phyloP scores from a whole-genome alignment of 495 filamentous ascomycete species.

The Xylaria acuta region DNA sequence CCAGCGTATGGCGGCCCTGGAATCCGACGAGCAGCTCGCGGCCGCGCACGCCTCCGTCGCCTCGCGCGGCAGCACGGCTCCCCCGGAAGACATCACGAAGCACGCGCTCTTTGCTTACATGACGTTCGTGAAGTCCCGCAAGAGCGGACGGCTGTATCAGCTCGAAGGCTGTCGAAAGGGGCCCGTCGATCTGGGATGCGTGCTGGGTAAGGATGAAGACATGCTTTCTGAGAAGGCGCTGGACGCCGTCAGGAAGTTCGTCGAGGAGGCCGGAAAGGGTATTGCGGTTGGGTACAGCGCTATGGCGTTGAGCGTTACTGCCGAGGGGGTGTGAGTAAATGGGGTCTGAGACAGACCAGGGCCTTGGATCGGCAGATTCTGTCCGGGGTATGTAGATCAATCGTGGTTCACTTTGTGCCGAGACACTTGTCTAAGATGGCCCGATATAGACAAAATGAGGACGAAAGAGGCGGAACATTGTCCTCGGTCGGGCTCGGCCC shows the following conservation, averaged over 20 bases:
- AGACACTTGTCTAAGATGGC: neutral
- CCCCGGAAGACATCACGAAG: conserved; percentile 44
- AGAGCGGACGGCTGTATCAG: conserved; percentile 74
- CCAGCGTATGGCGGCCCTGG: conserved; percentile 69
- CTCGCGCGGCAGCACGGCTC: conserved; percentile 66
- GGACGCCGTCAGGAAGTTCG: conserved; percentile 15
- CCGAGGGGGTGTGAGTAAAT: neutral
- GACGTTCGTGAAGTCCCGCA: conserved; percentile 66
- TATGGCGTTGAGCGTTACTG: conserved; percentile 17
- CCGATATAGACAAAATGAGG: neutral
- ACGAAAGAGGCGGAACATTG: neutral
- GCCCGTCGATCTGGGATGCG: conserved; percentile 67
- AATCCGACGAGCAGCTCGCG: conserved; percentile 70
- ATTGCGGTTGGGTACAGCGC: conserved; percentile 14
- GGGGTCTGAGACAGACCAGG: conserved; percentile 12
- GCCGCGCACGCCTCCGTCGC: conserved; percentile 71
- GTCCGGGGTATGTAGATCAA: conserved; percentile 1
- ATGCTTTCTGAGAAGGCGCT: conserved; percentile 69
- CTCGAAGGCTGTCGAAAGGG: conserved; percentile 75
- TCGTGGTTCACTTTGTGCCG: neutral
- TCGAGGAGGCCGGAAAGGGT: conserved; percentile 9
- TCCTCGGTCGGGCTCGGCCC: neutral
- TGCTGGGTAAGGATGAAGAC: conserved; percentile 66
- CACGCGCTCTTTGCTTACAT: conserved; percentile 68
- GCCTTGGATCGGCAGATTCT: neutral